These are phyloP conservation scores for Lactarius deliciosus DNA, from an alignment of 768 basidiomycete species.

Conservation along the genomic window DNA sequence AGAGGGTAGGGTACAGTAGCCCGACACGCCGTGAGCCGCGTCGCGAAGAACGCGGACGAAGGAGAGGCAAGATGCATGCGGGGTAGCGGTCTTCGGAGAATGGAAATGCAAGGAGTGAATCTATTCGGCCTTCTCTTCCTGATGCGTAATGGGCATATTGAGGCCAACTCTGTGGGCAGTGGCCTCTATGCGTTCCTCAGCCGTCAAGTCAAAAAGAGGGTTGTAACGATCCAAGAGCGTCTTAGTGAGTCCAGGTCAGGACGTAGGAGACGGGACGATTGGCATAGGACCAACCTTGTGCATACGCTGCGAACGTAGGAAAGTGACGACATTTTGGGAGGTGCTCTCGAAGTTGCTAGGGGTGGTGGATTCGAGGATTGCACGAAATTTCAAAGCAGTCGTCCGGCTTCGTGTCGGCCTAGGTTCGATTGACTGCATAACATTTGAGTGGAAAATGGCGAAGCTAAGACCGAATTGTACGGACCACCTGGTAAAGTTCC, in stretches of 20 bases:
- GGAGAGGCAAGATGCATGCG: neutral
- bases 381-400: constrained; percentile 53
- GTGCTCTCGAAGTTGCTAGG: constrained; percentile 42
- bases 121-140: constrained; percentile 31
- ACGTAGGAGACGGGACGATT: neutral
- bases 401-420: constrained; percentile 41
- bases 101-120: neutral
- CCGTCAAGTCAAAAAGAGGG: constrained; percentile 74
- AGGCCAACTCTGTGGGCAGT: constrained; percentile 87
- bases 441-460: constrained; percentile 14
- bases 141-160: constrained; percentile 64
- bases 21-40: neutral
- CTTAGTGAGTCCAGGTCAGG: constrained; percentile 41
- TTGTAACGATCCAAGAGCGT: constrained; percentile 83
- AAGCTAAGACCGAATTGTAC: constrained; percentile 32
- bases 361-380: constrained; percentile 44
- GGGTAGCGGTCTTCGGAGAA: neutral
- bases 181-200: constrained; percentile 76
- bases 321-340: constrained; percentile 59
- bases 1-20: constrained; percentile 1
- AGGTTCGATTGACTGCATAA: constrained; percentile 42
- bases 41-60: neutral
- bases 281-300: constrained; percentile 59
- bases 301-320: constrained; percentile 69
- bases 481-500: constrained; percentile 54